phyloP scores from a whole-genome alignment of 805 yeast genomes.

The Wickerhamiella bombiphila region DNA sequence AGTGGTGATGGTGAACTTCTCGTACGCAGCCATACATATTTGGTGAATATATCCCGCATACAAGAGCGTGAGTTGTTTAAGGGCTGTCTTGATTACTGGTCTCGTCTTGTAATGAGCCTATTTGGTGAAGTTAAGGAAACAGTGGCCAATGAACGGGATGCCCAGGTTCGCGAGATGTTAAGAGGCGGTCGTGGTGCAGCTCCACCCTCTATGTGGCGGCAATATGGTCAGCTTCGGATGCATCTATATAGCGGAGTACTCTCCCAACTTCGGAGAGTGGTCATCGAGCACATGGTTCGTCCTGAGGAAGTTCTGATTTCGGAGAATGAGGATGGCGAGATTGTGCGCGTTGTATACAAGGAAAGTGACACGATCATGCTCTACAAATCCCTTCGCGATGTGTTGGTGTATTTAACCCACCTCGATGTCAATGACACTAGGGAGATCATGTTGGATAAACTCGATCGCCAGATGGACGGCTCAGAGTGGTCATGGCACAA shows the following conservation, averaged over 20 bases:
- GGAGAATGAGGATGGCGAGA: constrained; percentile 98
- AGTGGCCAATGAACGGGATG: constrained; percentile 58
- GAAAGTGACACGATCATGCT: constrained; percentile 94
- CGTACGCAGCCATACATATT: constrained; percentile 59
- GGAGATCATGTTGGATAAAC: constrained; percentile 79
- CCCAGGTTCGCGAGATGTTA: constrained; percentile 50
- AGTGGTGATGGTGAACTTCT: constrained; percentile 45
- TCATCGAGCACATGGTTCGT: constrained; percentile 93
- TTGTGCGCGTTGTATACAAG: constrained; percentile 90
- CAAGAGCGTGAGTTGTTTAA: constrained; percentile 94
- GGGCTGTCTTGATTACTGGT: constrained; percentile 92
- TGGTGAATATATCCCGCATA: constrained; percentile 72
- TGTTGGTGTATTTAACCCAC: constrained; percentile 86
- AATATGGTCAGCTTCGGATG: constrained; percentile 39
- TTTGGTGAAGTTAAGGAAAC: constrained; percentile 74
- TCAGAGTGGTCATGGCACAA: constrained; percentile 99
- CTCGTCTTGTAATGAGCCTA: constrained; percentile 63
- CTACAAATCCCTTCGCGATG: constrained; percentile 92
- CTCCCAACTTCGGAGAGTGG: constrained; percentile 75
- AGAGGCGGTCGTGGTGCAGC: constrained; percentile 49
- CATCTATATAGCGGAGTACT: constrained; percentile 68
- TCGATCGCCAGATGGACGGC: constrained; percentile 87
- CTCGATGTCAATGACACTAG: constrained; percentile 90
- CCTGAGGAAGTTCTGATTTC: constrained; percentile 97
- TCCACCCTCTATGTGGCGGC: constrained; percentile 33